Base-by-base conservation (phyloP, 106 monocot genomes). In the Apostasia shenzhenica region DNA sequence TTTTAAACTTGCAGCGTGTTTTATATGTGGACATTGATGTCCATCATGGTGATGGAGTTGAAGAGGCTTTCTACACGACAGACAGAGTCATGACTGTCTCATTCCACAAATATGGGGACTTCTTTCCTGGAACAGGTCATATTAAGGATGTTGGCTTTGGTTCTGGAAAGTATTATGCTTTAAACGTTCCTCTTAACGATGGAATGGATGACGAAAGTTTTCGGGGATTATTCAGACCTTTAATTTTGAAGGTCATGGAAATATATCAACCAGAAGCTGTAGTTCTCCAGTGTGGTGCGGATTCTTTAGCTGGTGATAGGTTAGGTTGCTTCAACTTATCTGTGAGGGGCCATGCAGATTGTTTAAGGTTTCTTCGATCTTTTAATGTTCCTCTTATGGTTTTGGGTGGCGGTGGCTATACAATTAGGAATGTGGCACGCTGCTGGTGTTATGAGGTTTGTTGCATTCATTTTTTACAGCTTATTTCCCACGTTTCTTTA, bases 391-490 rank as follows among this genome's bases (percentile, higher is more conserved):
- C 88, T 42, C 70, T 88, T 68, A 81, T 88, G 84, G 88, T 88
- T 43, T 71, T 88, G 49, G 88, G 88, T 42, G 88, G 88, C 50
- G 88, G 88, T 46, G 88, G 88, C 41, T 88, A 88, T 71, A 88
- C 88, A n/a, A 88, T 88, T 38, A 67, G 88, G 52, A 88, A 88
- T 69, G 88, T 88, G 51, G 88, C 88, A n/a, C 75, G 88, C 12
- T 88, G 88, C 70, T 88, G 88, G 88, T 81, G 81, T 63, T 88
- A 88, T 71, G 88, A 88, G 88, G 88, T 88, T 41, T 73, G 67
- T 65, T 60, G 13, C 6, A 40, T 71, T 39, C 52, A 3, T 26
- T 14, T 52, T 74, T 9, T 4, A 26, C 26, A 26, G 26, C 26
- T 26, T 26, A 26, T 26, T 26, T 26, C 26, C 26, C 26, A 26